Conservation (phyloP, 116 monocot species). For the Papilionanthe hybrid region DNA sequence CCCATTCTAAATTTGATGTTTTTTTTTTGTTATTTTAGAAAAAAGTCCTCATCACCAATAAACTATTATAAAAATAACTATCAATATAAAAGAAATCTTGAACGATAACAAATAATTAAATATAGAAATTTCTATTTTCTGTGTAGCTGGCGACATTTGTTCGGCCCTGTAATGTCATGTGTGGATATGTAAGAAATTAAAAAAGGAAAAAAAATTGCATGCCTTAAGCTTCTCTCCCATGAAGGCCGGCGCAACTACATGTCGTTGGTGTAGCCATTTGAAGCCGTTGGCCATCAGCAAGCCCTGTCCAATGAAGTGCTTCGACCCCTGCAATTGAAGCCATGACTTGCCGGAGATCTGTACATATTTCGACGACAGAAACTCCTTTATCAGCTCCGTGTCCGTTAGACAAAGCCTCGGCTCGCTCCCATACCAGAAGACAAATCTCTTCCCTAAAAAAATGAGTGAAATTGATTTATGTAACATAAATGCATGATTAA, state of each 20-base stretch:
- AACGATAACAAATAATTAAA: too few species aligned
- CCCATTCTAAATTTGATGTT: not conserved
- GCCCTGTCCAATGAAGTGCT: constrained; percentile 79
- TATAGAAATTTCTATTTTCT: too few species aligned
- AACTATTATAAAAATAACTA: not conserved
- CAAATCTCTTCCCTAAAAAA: constrained; percentile 60
- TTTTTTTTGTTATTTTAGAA: constrained; percentile 13
- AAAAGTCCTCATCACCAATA: not conserved
- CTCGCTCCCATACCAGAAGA: constrained; percentile 88
- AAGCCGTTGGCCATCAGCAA: constrained; percentile 84
- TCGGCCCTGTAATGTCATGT: not conserved
- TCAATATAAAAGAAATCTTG: too few species aligned
- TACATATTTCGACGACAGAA: constrained; percentile 64
- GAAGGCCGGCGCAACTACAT: constrained; percentile 70
- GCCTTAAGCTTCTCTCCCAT: constrained; percentile 81
- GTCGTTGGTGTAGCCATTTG: constrained; percentile 88
- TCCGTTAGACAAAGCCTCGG: constrained; percentile 84
- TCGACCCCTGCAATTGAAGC: constrained; percentile 75
- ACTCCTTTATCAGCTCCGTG: constrained; percentile 71
- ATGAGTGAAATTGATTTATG: constrained; percentile 11
- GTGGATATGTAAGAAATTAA: not conserved
- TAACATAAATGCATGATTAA: not conserved
- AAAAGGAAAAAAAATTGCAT: not conserved
- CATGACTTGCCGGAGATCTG: constrained; percentile 74
- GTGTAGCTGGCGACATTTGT: not conserved